Evolutionary conservation across 495 filamentous ascomycete genomes (phyloP).

Genomic region (Ramalina intermedia): DNA sequence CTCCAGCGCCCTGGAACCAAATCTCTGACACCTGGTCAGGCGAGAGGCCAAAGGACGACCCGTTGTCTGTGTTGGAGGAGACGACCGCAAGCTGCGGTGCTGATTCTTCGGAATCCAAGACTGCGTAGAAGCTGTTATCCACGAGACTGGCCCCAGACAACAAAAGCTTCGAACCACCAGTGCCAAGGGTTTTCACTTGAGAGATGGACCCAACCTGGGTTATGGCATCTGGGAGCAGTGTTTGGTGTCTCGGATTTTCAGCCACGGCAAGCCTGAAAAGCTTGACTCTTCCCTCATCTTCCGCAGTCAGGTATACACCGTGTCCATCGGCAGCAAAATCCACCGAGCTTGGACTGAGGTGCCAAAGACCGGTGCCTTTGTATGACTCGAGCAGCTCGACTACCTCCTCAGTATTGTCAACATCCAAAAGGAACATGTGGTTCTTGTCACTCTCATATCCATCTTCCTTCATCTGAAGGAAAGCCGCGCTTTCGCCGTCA

Average conservation of each 20-base stretch:
- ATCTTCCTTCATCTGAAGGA: slow-evolving; percentile 61
- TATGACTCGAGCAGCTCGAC: slow-evolving; percentile 48
- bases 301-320: slow-evolving; percentile 50
- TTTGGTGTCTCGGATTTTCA: slow-evolving; percentile 33
- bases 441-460: slow-evolving; percentile 89
- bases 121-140: slow-evolving; percentile 53
- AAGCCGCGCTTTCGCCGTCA: slow-evolving; percentile 58
- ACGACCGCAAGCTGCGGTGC: slow-evolving; percentile 20
- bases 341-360: slow-evolving; percentile 48
- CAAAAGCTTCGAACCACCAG: slow-evolving; percentile 38
- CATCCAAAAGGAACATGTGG: slow-evolving; percentile 47
- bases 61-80: slow-evolving; percentile 55
- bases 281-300: slow-evolving; percentile 46
- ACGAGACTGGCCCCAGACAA: slow-evolving; percentile 50
- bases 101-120: slow-evolving; percentile 37
- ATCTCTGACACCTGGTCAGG: slow-evolving; percentile 50
- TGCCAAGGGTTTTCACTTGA: slow-evolving; percentile 38
- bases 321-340: slow-evolving; percentile 52
- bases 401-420: slow-evolving; percentile 40
- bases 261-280: slow-evolving; percentile 47
- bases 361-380: slow-evolving; percentile 52
- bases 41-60: slow-evolving; percentile 53
- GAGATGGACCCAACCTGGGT: slow-evolving; percentile 46
- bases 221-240: slow-evolving; percentile 39
- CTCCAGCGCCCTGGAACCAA: slow-evolving; percentile 50